Percentiles rank a stretch among this genome's conserved stretches.
These are phyloP conservation scores for Didymella glomerata DNA, from an alignment of 2,329 filamentous ascomycete species.

Conservation along the genomic window DNA sequence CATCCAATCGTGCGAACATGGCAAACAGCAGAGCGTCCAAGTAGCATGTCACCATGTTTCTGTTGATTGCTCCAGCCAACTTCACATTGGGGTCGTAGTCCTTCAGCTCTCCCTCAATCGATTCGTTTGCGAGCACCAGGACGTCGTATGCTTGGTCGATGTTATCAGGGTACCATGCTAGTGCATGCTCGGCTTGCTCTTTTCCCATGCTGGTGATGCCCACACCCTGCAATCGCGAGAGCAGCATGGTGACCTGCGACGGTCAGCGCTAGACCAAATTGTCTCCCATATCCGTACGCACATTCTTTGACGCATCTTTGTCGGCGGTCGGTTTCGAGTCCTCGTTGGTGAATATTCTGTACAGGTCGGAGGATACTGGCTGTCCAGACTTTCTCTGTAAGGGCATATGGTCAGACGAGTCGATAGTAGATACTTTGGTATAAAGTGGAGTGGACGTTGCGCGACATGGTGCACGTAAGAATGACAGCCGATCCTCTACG, in stretches of 20 bases:
- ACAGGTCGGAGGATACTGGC: slow-evolving; percentile 58
- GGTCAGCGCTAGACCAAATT: slow-evolving; percentile 14
- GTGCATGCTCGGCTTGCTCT: slow-evolving; percentile 69
- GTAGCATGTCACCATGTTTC: slow-evolving; percentile 90
- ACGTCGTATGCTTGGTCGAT: slow-evolving; percentile 78
- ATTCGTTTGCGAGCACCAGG: slow-evolving; percentile 79
- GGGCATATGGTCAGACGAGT: slow-evolving; percentile 39
- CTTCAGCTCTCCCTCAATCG: slow-evolving; percentile 79
- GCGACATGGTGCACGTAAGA: slow-evolving; percentile 30
- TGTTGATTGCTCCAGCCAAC: slow-evolving; percentile 86
- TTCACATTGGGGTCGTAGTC: slow-evolving; percentile 75
- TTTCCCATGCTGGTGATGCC: slow-evolving; percentile 67
- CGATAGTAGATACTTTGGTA: slow-evolving; percentile 23
- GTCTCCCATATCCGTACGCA: slow-evolving; percentile 24
- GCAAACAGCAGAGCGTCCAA: slow-evolving; percentile 90
- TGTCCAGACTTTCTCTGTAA: slow-evolving; percentile 38
- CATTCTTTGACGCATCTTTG: slow-evolving; percentile 65
- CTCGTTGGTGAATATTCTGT: slow-evolving; percentile 71
- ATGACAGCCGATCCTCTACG: slow-evolving; percentile 30
- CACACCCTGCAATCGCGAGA: slow-evolving; percentile 60
- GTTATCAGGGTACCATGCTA: slow-evolving; percentile 73
- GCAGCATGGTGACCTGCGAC: slow-evolving; percentile 60
- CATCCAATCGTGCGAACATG: slow-evolving; percentile 91
- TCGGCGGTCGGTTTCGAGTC: slow-evolving; percentile 59
- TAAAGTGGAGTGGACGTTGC: slow-evolving; percentile 21